A percentile compares a stretch with the other conserved stretches of the same genome.
These are phyloP conservation scores for Cryphonectria carpinicola DNA, from an alignment of 2,329 filamentous ascomycete species.

Conservation along the genomic window DNA sequence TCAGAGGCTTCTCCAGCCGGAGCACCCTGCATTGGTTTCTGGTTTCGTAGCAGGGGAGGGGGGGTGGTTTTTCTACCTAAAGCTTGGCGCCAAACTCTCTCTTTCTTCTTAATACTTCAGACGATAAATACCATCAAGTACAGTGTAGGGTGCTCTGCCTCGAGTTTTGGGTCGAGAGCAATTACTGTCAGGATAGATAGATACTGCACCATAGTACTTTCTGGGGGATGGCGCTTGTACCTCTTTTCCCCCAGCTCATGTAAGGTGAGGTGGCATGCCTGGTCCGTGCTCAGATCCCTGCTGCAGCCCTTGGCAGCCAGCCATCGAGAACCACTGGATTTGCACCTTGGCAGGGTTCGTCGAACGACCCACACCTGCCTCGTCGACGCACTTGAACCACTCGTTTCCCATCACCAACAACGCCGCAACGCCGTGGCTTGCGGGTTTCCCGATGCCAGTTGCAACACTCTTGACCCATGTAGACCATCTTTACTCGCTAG, in stretches of 20 bases:
- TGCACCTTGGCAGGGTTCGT: slow-evolving; percentile 8
- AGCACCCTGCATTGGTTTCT: not conserved
- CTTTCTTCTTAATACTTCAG: not conserved
- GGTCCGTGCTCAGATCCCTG: slow-evolving; percentile 3
- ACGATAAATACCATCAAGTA: not conserved
- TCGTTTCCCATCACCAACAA: not conserved
- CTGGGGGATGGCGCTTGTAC: too few relatives aligned
- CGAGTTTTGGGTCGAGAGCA: not conserved
- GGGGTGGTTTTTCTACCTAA: not conserved
- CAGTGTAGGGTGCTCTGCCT: not conserved
- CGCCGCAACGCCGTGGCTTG: not conserved
- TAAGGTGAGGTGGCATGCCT: not conserved
- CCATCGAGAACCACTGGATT: slow-evolving; percentile 12
- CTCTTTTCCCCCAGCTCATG: not conserved
- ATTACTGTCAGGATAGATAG: not conserved
- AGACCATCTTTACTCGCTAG: slow-evolving; percentile 5
- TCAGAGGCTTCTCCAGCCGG: not conserved
- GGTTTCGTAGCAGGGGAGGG: slow-evolving; percentile 13
- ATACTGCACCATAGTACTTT: not conserved
- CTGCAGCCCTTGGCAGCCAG: not conserved
- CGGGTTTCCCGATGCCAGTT: not conserved
- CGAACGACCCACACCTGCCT: slow-evolving; percentile 10
- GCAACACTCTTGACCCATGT: not conserved
- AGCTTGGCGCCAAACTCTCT: slow-evolving; percentile 17
- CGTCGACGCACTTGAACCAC: slow-evolving; percentile 2